Base-by-base conservation (phyloP, 495 filamentous ascomycete species). In the Echria macrotheca region DNA sequence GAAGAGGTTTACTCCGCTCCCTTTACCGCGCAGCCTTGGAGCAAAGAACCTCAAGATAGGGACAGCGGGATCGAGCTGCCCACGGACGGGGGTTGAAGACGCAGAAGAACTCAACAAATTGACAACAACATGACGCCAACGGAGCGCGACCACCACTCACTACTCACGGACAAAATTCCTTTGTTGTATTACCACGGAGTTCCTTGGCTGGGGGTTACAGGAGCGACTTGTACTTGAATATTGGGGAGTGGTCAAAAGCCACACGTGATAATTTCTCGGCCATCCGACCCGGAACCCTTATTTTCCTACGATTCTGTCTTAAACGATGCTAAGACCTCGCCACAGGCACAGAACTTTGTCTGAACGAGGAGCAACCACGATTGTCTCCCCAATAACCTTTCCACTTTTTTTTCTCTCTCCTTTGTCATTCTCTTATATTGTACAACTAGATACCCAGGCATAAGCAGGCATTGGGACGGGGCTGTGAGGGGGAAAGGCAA, bases 31-130 rank as follows among this genome's bases (percentile, higher is more conserved):
- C 24, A 47, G 12, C 39, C 48, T 12, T 71, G 68, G 68, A 51
- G 58, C 29, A 64, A 64, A 38, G 64, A 63, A 21, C 45, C 65
- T 12, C 72, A 74, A 44, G 75, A 78, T 61, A 66, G 76, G 54
- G 77, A 79, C 54, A 79, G 71, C 57, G 76, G 73, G 14, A 74
- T 77, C 57, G 73, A 73, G 46, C 47, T 75, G 39, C 61, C 66
- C 24, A 47, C 44, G 8, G 71, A 74, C 9, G 65, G 63, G 29
- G 61, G 57, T 31, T 68, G 50, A 57, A 25, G 32, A 39, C 9
- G 22, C 23, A 42, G 19, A 7, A 14, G 19, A 43, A 41, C 43
- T 39, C 31, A 25, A 26, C 23, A 17, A 44, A 3, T 24, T 21
- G 14, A 32, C 39, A 47, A 23, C 44, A 22, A 45, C 17, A 56